Base-by-base conservation (phyloP, 2,329 filamentous ascomycete genomes). In the Reticulascus tulasneorum region DNA sequence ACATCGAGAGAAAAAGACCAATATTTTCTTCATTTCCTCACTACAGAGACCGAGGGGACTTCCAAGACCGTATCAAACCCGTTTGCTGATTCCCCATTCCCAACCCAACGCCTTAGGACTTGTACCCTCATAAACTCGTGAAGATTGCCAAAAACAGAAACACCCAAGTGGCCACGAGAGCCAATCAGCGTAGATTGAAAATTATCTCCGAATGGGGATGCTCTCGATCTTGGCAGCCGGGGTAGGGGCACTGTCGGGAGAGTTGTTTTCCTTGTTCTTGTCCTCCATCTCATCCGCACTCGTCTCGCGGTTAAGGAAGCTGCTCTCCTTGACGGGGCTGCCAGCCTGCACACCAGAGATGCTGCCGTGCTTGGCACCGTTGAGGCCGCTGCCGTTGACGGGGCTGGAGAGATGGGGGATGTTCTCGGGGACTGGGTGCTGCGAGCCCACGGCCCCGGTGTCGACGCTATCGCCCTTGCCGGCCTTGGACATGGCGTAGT, bases 401-500 rank as follows among this genome's bases (percentile, higher is more conserved):
- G 84, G 82, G 38, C 84, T 84, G 27, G 84, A 81, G 50, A 91
- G 77, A 69, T 95, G 89, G 20, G 90, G 90, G 63, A 96, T 95
- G 63, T 94, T 94, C 67, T 95, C 89, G 49, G 90, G 89, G 33
- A 90, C 83, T 36, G 93, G 93, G 64, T 98, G 93, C 67, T 95
- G 84, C 55, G 87, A 90, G 55, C 93, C 93, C 56, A 98, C 87
- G 55, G 84, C 84, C 58, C 91, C 94, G 42, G 94, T 87, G 58
- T 94, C 91, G 55, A 93, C 85, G 58, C 93, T 86, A 56, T 90
- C 86, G 62, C 88, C 89, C 71, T 97, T 97, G 66, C 93, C 93
- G 42, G 93, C 93, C 73, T 96, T 95, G 64, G 86, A 91, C 69
- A 95, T 86, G 57, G 90, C 90, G 56, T 95, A 96, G 70, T 96